Evolutionary conservation across 805 yeast genomes (phyloP).

Genomic region (Metschnikowia gelsemii): DNA sequence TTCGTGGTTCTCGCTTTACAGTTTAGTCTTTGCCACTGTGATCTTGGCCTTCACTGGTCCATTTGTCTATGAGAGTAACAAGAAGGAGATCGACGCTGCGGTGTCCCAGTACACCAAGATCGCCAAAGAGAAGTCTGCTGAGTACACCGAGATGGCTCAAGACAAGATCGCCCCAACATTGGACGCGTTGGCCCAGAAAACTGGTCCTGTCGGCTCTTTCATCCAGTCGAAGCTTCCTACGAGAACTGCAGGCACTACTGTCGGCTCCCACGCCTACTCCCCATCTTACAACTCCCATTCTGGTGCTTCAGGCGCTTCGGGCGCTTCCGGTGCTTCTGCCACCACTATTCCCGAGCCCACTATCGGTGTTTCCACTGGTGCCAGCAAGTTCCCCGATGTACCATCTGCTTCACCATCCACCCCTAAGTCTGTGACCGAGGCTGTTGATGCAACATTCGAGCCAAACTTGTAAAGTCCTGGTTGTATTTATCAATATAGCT

Average conservation of each 20-base stretch:
- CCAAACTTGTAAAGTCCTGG: constrained; percentile 11
- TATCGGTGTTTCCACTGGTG: constrained; percentile 33
- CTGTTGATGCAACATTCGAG: constrained; percentile 10
- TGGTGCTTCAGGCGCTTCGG: constrained; percentile 11
- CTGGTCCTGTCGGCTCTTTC: constrained; percentile 66
- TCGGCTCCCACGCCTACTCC: constrained; percentile 37
- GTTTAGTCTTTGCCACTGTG: constrained; percentile 56
- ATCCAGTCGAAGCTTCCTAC: constrained; percentile 56
- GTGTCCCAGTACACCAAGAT: constrained; percentile 44
- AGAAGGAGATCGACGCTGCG: constrained; percentile 72
- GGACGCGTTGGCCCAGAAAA: constrained; percentile 53
- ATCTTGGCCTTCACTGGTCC: constrained; percentile 74
- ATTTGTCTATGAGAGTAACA: constrained; percentile 66
- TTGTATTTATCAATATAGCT: background rate
- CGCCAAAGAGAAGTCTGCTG: constrained; percentile 52
- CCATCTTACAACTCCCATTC: constrained; percentile 8
- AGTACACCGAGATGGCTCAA: constrained; percentile 38
- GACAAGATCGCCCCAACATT: constrained; percentile 55
- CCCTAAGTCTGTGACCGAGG: constrained; percentile 10
- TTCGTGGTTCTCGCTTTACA: constrained; percentile 71
- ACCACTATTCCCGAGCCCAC: constrained; percentile 18
- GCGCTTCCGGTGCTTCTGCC: constrained; percentile 10
- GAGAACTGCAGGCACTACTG: constrained; percentile 74
- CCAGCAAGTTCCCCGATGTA: constrained; percentile 43
- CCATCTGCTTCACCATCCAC: constrained; percentile 24